Conservation (phyloP, 192 early-diverging fungal species). For the Coemansia sp. region DNA sequence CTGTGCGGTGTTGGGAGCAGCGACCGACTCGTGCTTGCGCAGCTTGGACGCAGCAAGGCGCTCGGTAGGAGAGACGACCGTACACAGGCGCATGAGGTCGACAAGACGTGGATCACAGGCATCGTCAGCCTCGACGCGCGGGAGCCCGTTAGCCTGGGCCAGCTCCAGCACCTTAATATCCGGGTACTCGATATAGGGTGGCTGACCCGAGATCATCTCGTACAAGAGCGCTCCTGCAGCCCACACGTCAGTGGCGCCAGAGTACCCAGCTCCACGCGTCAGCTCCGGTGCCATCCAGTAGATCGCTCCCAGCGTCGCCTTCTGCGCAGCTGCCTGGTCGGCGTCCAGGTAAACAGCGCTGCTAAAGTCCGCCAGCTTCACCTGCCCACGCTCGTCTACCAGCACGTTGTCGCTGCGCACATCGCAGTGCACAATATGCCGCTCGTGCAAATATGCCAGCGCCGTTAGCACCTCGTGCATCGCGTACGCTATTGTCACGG, state of each 20-base stretch:
- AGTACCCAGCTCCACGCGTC: slow-evolving; percentile 54
- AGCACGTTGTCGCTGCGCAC: slow-evolving; percentile 61
- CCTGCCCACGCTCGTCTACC: slow-evolving; percentile 61
- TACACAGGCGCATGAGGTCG: slow-evolving; percentile 46
- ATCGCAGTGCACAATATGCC: slow-evolving; percentile 58
- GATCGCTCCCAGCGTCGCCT: slow-evolving; percentile 51
- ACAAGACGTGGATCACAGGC: slow-evolving; percentile 37
- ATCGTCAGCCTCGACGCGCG: slow-evolving; percentile 24
- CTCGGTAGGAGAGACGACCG: slow-evolving; percentile 25
- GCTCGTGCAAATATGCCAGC: slow-evolving; percentile 58
- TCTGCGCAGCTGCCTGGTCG: slow-evolving; percentile 46
- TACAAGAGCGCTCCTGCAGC: slow-evolving; percentile 51
- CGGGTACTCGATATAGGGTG: slow-evolving; percentile 60
- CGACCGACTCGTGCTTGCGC: slow-evolving; percentile 52
- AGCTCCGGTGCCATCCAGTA: slow-evolving; percentile 63
- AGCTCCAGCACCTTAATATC: slow-evolving; percentile 58
- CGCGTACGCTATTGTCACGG: slow-evolving; percentile 43
- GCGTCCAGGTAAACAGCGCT: slow-evolving; percentile 49
- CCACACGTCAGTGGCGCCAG: slow-evolving; percentile 55
- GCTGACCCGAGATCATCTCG: slow-evolving; percentile 60
- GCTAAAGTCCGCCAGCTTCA: slow-evolving; percentile 68
- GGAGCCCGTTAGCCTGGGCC: slow-evolving; percentile 52
- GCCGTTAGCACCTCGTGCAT: slow-evolving; percentile 56
- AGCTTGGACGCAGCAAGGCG: slow-evolving; percentile 42
- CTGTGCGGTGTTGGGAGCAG: slow-evolving; percentile 30